phyloP scores from a whole-genome alignment of 2,329 filamentous ascomycete species.

The Verticillium dahliae region DNA sequence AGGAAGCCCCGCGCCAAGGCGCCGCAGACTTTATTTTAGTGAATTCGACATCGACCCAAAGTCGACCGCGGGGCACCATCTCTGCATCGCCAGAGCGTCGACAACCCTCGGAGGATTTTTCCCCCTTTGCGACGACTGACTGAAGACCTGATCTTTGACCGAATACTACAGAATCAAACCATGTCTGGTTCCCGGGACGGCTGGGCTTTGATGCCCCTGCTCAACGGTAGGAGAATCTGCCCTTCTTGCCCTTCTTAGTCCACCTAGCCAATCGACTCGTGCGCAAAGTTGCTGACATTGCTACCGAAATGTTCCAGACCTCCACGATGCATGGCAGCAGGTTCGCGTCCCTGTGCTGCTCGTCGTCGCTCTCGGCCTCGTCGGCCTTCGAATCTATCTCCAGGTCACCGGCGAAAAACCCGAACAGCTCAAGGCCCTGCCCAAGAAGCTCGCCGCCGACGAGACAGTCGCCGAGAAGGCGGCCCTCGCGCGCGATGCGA shows the following conservation, averaged over 20 bases:
- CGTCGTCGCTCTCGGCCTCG: slow-evolving; percentile 6
- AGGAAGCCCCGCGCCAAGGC: neutral
- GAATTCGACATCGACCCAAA: neutral
- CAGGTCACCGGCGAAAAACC: slow-evolving; percentile 6
- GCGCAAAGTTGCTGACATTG: neutral
- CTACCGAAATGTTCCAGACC: slow-evolving; percentile 1
- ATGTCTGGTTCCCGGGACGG: neutral
- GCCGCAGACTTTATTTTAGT: neutral
- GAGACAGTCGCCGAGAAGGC: slow-evolving; percentile 8
- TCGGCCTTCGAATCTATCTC: slow-evolving; percentile 10
- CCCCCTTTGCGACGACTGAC: neutral
- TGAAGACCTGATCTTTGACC: no score
- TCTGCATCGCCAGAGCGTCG: neutral
- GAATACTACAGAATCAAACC: neutral
- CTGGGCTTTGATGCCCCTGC: neutral
- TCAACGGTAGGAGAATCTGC: neutral
- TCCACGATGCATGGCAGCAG: slow-evolving; percentile 11
- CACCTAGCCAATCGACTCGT: neutral
- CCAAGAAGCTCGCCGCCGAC: slow-evolving; percentile 5
- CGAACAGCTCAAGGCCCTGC: slow-evolving; percentile 7
- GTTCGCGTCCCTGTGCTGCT: slow-evolving; percentile 11
- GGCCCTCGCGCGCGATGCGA: slow-evolving; percentile 4
- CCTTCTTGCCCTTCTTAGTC: neutral
- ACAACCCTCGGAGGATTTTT: neutral
- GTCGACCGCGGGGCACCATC: neutral